Evolutionary conservation across 164 flowering plant genomes (phyloP).

Genomic region (Stephania cephalantha): DNA sequence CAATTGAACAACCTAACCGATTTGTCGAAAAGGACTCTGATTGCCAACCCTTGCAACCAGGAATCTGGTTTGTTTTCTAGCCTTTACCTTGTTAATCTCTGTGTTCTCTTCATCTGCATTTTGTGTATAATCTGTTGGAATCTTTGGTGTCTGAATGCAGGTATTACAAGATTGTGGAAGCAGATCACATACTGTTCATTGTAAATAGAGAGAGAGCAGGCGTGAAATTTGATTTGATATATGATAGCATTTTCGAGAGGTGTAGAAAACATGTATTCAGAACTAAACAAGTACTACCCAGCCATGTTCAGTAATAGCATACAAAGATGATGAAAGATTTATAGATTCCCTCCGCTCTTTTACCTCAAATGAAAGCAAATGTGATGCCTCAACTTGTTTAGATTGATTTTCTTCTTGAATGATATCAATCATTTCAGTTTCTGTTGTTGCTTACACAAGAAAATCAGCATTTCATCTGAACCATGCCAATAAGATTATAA

Average conservation of each 20-base stretch:
- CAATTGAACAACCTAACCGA: slow-evolving; percentile 78
- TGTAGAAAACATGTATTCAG: slow-evolving; percentile 86
- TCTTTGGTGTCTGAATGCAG: slow-evolving; percentile 36
- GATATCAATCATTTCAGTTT: not conserved
- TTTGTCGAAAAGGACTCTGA: slow-evolving; percentile 62
- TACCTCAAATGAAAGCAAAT: not conserved
- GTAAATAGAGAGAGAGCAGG: slow-evolving; percentile 92
- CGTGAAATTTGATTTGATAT: slow-evolving; percentile 78
- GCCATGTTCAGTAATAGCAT: slow-evolving; percentile 32
- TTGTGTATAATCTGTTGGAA: not conserved
- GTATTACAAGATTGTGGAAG: slow-evolving; percentile 95
- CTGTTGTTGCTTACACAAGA: not conserved
- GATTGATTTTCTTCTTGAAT: not conserved
- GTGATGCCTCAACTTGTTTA: not conserved
- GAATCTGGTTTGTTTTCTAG: slow-evolving; percentile 72
- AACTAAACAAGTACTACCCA: slow-evolving; percentile 53
- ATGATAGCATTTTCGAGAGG: slow-evolving; percentile 85
- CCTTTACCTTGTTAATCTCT: not conserved
- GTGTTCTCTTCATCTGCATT: not conserved
- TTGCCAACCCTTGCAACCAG: slow-evolving; percentile 78
- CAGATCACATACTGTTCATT: slow-evolving; percentile 84
- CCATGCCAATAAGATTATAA: not conserved
- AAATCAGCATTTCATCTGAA: not conserved
- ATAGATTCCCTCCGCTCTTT: not conserved
- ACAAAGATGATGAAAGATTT: not conserved